Conservation (phyloP, 169 alveolate species). For the Condylostoma magnum region DNA sequence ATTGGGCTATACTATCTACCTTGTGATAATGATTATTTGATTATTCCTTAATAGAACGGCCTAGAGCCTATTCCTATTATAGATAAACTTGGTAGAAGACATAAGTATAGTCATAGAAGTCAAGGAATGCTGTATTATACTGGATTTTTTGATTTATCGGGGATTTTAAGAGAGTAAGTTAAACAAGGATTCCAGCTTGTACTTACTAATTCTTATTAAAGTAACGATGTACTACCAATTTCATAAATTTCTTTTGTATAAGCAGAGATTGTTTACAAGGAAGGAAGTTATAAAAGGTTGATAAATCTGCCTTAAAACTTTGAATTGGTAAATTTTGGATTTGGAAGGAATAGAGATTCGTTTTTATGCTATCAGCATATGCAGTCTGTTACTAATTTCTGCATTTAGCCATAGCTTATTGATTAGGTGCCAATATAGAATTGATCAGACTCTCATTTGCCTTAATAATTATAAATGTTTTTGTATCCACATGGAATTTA, state of each 20-base stretch:
- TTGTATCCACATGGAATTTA: conserved; percentile 36
- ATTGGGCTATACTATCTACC: conserved; percentile 15
- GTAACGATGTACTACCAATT: conserved; percentile 32
- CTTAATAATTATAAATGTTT: conserved; percentile 27
- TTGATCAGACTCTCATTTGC: conserved; percentile 30
- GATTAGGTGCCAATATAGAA: conserved; percentile 34
- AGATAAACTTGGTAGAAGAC: not conserved
- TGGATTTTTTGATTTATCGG: conserved; percentile 42
- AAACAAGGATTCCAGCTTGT: conserved; percentile 14
- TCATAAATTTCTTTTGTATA: conserved; percentile 37
- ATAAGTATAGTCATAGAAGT: conserved; percentile 24
- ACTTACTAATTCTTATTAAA: conserved; percentile 1
- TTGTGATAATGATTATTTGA: not conserved
- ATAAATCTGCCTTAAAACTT: not conserved
- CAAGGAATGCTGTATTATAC: conserved; percentile 30
- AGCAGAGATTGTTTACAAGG: conserved; percentile 10
- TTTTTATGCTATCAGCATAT: conserved; percentile 31
- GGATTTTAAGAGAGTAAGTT: not conserved
- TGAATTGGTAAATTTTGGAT: conserved; percentile 23
- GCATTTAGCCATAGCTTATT: conserved; percentile 27
- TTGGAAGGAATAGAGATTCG: conserved; percentile 38
- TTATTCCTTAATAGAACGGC: not conserved
- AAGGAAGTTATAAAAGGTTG: conserved; percentile 28
- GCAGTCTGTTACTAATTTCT: not conserved
- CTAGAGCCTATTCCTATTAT: conserved; percentile 28